Evolutionary conservation across 176 grass and related monocot species (phyloP).

Genomic region (Avena atlantica): DNA sequence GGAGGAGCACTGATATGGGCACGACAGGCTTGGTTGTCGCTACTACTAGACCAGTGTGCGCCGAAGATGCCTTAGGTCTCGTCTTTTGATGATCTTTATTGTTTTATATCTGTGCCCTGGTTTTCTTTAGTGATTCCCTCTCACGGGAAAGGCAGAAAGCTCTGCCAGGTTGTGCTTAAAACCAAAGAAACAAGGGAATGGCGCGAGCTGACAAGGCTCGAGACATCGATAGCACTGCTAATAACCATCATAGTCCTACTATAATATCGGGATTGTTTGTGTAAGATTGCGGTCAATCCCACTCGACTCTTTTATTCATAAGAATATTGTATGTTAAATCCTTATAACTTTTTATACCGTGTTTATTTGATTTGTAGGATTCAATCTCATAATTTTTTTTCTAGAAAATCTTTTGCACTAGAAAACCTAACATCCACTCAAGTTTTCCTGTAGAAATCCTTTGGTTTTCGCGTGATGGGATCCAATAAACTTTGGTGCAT

Average conservation of each 20-base stretch:
- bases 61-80: slow-evolving; percentile 40
- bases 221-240: background rate
- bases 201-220: background rate
- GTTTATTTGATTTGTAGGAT: too few relatives aligned
- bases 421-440: too few relatives aligned
- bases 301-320: too few relatives aligned
- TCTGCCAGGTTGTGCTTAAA: slow-evolving; percentile 17
- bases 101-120: slow-evolving; percentile 15
- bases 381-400: too few relatives aligned
- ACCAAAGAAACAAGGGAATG: background rate
- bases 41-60: slow-evolving; percentile 5
- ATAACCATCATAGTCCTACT: background rate
- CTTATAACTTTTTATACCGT: too few relatives aligned
- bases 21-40: slow-evolving; percentile 13
- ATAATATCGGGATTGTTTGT: background rate
- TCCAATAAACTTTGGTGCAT: too few relatives aligned
- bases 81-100: slow-evolving; percentile 50
- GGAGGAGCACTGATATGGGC: background rate
- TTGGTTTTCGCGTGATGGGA: too few relatives aligned
- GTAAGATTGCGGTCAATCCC: background rate
- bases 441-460: too few relatives aligned
- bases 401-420: too few relatives aligned
- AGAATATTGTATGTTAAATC: too few relatives aligned
- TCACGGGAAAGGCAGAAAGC: slow-evolving; percentile 34
- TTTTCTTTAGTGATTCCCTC: slow-evolving; percentile 40